phyloP scores from a whole-genome alignment of 2,329 filamentous ascomycete genomes.

The Penicillium sclerotigenum region DNA sequence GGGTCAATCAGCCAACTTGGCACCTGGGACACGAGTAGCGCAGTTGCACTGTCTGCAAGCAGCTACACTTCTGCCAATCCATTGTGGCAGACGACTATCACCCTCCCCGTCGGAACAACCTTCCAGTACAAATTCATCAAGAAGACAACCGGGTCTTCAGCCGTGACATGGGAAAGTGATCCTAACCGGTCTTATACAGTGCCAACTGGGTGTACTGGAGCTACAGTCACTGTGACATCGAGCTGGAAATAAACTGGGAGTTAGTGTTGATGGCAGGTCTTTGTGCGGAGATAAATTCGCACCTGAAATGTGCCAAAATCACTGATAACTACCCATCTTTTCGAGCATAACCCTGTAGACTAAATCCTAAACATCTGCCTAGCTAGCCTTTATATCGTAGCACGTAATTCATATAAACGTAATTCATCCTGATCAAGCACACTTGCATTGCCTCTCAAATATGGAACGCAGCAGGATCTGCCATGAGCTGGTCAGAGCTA shows the following conservation, averaged over 20 bases:
- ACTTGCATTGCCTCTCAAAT: slow-evolving; percentile 14
- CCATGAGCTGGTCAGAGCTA: slow-evolving; percentile 42
- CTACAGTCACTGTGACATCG: slow-evolving; percentile 36
- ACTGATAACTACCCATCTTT: background rate
- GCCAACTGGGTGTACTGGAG: slow-evolving; percentile 35
- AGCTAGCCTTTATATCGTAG: background rate
- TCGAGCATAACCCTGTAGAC: background rate
- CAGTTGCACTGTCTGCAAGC: slow-evolving; percentile 56
- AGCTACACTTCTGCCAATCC: slow-evolving; percentile 59
- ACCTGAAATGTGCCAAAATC: background rate
- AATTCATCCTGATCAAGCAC: background rate
- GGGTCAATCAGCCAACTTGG: slow-evolving; percentile 61
- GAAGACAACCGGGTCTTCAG: slow-evolving; percentile 51
- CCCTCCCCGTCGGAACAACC: slow-evolving; percentile 53
- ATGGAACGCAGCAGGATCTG: slow-evolving; percentile 23
- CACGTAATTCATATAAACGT: background rate
- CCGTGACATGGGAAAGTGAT: slow-evolving; percentile 60
- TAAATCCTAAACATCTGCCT: no score
- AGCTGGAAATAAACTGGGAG: slow-evolving; percentile 34
- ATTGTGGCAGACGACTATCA: slow-evolving; percentile 59
- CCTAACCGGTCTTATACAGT: slow-evolving; percentile 45
- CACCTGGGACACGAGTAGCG: slow-evolving; percentile 57
- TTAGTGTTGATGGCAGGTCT: background rate
- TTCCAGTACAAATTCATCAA: slow-evolving; percentile 70
- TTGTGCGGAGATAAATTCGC: background rate